Evolutionary conservation across 305 asterid genomes (phyloP).

Genomic region (Plantago coronopus): DNA sequence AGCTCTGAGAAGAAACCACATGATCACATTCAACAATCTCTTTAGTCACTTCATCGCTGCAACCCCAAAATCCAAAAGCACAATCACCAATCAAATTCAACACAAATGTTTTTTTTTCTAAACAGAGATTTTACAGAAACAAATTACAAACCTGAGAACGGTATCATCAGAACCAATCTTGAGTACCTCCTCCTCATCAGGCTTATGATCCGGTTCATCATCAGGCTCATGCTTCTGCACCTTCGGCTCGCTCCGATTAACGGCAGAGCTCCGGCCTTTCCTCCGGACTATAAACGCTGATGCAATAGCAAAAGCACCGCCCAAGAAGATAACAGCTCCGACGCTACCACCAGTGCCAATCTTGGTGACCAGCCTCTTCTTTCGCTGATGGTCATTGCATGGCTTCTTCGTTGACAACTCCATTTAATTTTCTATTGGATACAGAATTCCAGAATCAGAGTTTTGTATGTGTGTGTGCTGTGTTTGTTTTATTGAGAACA

Average conservation of each 20-base stretch:
- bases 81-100: background rate
- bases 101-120: background rate
- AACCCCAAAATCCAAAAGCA: slow-evolving; percentile 20
- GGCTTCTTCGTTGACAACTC: slow-evolving; percentile 19
- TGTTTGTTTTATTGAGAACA: too few relatives aligned
- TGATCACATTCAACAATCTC: slow-evolving; percentile 16
- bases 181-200: background rate
- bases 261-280: slow-evolving; percentile 25
- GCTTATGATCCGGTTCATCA: background rate
- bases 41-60: slow-evolving; percentile 32
- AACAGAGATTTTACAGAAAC: background rate
- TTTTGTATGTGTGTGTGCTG: too few relatives aligned
- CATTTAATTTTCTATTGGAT: slow-evolving; percentile 21
- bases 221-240: slow-evolving; percentile 9
- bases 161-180: slow-evolving; percentile 13
- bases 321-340: slow-evolving; percentile 52
- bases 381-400: slow-evolving; percentile 13
- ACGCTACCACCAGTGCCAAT: slow-evolving; percentile 36
- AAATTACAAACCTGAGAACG: slow-evolving; percentile 31
- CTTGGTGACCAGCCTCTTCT: slow-evolving; percentile 31
- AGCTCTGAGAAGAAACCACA: slow-evolving; percentile 22
- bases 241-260: background rate
- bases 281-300: slow-evolving; percentile 36
- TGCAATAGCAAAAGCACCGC: slow-evolving; percentile 55
- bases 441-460: too few relatives aligned